Evolutionary conservation across 306 rosid genomes (phyloP), one percentile per base, ranked within the genome.

Genomic region (Quercus alba): DNA sequence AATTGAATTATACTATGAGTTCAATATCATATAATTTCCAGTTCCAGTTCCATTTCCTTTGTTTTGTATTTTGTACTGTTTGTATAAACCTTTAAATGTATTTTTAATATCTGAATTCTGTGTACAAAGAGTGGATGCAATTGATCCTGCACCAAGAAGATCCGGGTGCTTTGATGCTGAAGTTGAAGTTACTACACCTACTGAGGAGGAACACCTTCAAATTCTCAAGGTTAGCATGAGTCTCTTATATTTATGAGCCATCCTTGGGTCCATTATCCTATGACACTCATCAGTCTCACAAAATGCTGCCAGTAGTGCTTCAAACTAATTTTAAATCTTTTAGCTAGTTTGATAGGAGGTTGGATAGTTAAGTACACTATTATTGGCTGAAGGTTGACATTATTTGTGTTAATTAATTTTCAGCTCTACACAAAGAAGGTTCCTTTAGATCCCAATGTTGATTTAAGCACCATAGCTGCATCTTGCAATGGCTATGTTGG

Each of bases 401-500:
- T 75, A 62, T 75, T 28, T 74, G 10, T 70, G 72, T 75, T 31
- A 18, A 75, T 63, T 76, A 58, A 54, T 74, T 61, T 86, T 73
- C 90, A 95, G 97, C 90, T 93, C 75, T 94, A 93, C 82, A 90
- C 95, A 19, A 93, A 79, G 84, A 91, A 83, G 80, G 81, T 91
- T 82, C 89, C 89, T 56, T 78, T 85, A 82, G 94, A 87, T 85
- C 52, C 84, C 57, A 44, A 75, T 56, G 80, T 83, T 87, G 93
- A 95, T 75, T 84, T 93, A 67, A 86, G 80, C 74, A 83, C 71
- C 54, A 85, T 95, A 78, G 95, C 99, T 55, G 89, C 91, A 52
- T 88, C 91, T 76, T 94, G 97, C 89, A 93, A 93, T 81, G 97
- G 99, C 33, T 94, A 85, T 85, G 97, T 91, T 6, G 99, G 99